Conservation (phyloP, 2,329 filamentous ascomycete species). For the Aspergillus ochraceus region DNA sequence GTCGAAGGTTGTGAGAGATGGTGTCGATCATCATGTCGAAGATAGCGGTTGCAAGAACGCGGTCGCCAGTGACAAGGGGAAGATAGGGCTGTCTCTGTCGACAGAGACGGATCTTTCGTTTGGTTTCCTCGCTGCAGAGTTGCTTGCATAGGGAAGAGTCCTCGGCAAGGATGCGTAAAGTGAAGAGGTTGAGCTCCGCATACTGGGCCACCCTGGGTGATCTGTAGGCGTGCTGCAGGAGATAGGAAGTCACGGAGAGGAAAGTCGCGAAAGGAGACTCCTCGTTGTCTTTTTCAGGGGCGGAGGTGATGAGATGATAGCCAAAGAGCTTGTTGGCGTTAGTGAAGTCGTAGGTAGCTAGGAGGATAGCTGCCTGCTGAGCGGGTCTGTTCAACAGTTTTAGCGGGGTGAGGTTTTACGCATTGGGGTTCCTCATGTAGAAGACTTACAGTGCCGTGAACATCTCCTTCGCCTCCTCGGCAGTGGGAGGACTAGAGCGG, state of each 20-base stretch:
- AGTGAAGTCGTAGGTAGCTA: constrained; percentile 89
- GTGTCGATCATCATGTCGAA: constrained; percentile 87
- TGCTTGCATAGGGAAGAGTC: constrained; percentile 79
- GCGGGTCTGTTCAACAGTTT: constrained; percentile 61
- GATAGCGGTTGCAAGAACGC: constrained; percentile 72
- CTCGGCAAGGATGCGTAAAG: constrained; percentile 82
- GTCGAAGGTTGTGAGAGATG: constrained; percentile 88
- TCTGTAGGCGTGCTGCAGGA: constrained; percentile 89
- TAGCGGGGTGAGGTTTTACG: constrained; percentile 22
- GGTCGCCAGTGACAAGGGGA: constrained; percentile 69
- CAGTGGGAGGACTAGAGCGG: constrained; percentile 61
- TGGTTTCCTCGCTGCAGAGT: constrained; percentile 77
- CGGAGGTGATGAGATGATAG: constrained; percentile 71
- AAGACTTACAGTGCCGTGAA: constrained; percentile 69
- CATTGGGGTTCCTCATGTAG: background rate
- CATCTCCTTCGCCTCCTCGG: constrained; percentile 77
- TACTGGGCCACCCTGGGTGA: constrained; percentile 78
- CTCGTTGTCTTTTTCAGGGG: constrained; percentile 60
- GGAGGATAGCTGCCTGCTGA: constrained; percentile 73
- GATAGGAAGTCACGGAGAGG: constrained; percentile 85
- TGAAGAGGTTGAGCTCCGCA: constrained; percentile 79
- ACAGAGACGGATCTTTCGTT: constrained; percentile 75
- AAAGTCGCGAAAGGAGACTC: constrained; percentile 78
- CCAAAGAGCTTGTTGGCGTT: constrained; percentile 96
- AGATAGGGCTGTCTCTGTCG: constrained; percentile 85